These are phyloP conservation scores for Xylaria sp. DNA, from an alignment of 2,329 filamentous ascomycete species.

Conservation along the genomic window DNA sequence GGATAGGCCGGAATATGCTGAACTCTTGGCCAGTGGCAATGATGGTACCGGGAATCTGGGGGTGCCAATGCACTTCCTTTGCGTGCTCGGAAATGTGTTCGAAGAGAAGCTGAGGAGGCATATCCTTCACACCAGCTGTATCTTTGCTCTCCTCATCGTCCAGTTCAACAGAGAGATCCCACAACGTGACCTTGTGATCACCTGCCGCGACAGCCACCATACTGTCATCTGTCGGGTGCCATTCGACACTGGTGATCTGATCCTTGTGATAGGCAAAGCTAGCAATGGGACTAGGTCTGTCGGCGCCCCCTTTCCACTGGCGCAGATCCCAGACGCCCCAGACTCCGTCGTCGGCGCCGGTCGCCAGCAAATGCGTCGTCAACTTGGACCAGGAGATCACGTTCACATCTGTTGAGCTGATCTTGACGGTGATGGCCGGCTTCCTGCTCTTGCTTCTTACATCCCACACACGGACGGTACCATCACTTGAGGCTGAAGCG, in stretches of 20 bases:
- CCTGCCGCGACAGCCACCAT: conserved; percentile 91
- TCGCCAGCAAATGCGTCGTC: conserved; percentile 87
- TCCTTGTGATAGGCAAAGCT: conserved; percentile 95
- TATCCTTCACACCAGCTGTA: conserved; percentile 83
- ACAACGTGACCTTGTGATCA: conserved; percentile 92
- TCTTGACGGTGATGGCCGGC: conserved; percentile 84
- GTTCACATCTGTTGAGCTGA: conserved; percentile 87
- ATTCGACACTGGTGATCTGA: conserved; percentile 94
- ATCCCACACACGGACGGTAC: conserved; percentile 96
- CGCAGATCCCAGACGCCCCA: conserved; percentile 97
- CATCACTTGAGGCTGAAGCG: conserved; percentile 90
- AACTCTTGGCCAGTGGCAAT: conserved; percentile 93
- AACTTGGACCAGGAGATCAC: conserved; percentile 94
- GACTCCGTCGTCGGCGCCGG: conserved; percentile 88
- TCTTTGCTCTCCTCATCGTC: conserved; percentile 97
- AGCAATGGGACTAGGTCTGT: conserved; percentile 80
- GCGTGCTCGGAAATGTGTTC: conserved; percentile 95
- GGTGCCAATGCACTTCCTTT: conserved; percentile 98
- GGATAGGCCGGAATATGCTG: conserved; percentile 83
- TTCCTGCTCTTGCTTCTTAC: conserved; percentile 87
- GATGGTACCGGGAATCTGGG: conserved; percentile 87
- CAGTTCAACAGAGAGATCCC: conserved; percentile 95
- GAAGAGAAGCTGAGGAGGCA: conserved; percentile 93
- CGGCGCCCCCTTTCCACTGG: conserved; percentile 80
- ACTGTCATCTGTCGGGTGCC: conserved; percentile 96